Percentiles rank a stretch among this genome's conserved stretches.
phyloP scores from a whole-genome alignment of 768 basidiomycete species.

The Dioszegia crocea region DNA sequence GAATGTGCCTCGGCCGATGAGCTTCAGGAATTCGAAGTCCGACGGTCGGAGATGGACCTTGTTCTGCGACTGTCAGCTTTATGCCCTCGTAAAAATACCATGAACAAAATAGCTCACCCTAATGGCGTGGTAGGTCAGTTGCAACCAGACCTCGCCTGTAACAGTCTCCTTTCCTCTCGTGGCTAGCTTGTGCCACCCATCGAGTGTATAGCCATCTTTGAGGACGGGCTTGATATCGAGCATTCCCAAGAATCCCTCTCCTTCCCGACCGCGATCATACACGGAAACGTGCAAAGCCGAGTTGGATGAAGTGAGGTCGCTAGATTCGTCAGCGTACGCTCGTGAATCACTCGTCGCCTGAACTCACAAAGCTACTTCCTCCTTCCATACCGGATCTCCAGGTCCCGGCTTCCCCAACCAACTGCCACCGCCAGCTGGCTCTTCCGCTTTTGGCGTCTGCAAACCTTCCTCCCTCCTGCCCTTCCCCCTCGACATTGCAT shows the following conservation, averaged over 20 bases:
- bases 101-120: conserved; percentile 56
- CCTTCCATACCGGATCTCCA: conserved; percentile 96
- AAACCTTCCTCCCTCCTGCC: conserved; percentile 27
- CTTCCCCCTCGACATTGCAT: conserved; percentile 45
- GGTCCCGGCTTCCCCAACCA: conserved; percentile 42
- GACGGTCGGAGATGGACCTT: conserved; percentile 83
- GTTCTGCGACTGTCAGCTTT: conserved; percentile 55
- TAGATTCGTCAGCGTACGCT: conserved; percentile 46
- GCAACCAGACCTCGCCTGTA: conserved; percentile 88
- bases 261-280: conserved; percentile 77
- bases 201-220: conserved; percentile 87
- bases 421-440: conserved; percentile 24
- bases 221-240: conserved; percentile 86
- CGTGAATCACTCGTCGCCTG: background rate
- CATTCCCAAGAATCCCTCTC: conserved; percentile 84
- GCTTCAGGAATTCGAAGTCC: conserved; percentile 97
- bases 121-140: conserved; percentile 86
- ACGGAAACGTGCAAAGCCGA: conserved; percentile 81
- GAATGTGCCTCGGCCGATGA: conserved; percentile 97
- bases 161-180: conserved; percentile 61
- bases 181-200: conserved; percentile 69
- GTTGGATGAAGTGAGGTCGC: conserved; percentile 87
- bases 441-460: conserved; percentile 37
- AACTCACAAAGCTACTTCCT: conserved; percentile 94
- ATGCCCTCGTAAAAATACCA: no score